Evolutionary conservation across 75 land plant genomes (phyloP).

Genomic region (Ceratopteris richardii): DNA sequence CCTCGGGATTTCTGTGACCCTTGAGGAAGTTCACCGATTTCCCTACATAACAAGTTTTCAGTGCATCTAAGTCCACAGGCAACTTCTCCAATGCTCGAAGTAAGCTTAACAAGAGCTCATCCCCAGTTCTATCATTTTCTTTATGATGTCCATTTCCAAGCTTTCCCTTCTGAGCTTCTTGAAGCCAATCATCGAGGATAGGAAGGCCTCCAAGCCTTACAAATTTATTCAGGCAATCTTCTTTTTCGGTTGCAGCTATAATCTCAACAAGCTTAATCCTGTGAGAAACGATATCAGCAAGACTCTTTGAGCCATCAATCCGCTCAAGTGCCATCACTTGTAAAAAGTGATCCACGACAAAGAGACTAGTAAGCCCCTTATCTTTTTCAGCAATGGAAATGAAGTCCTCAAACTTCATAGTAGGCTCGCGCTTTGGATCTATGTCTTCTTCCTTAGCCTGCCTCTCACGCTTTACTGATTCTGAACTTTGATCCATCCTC

Average conservation of each 20-base stretch:
- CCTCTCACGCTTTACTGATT: conserved; percentile 59
- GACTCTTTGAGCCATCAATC: conserved; percentile 40
- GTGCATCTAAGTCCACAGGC: conserved; percentile 77
- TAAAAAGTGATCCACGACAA: conserved; percentile 71
- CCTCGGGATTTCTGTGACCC: conserved; percentile 73
- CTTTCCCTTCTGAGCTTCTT: conserved; percentile 92
- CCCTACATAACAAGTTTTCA: conserved; percentile 57
- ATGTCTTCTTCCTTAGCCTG: conserved; percentile 47
- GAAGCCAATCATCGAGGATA: conserved; percentile 84
- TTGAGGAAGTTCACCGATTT: conserved; percentile 75
- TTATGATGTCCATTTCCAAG: conserved; percentile 65
- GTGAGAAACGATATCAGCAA: conserved; percentile 46
- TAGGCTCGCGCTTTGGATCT: conserved; percentile 52
- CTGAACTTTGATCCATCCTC: conserved; percentile 57
- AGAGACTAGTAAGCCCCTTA: conserved; percentile 56
- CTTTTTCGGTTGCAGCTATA: conserved; percentile 70
- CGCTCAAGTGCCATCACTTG: conserved; percentile 69
- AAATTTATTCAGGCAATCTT: conserved; percentile 77
- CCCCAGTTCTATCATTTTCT: conserved; percentile 63
- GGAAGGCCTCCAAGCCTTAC: conserved; percentile 66
- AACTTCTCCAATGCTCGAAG: conserved; percentile 90
- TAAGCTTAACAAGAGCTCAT: conserved; percentile 70
- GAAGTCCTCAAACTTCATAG: conserved; percentile 57
- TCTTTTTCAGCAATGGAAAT: conserved; percentile 65
- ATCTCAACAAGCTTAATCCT: conserved; percentile 66